Evolutionary conservation across 305 asterid species (phyloP).

Genomic region (Rubia peregrina): DNA sequence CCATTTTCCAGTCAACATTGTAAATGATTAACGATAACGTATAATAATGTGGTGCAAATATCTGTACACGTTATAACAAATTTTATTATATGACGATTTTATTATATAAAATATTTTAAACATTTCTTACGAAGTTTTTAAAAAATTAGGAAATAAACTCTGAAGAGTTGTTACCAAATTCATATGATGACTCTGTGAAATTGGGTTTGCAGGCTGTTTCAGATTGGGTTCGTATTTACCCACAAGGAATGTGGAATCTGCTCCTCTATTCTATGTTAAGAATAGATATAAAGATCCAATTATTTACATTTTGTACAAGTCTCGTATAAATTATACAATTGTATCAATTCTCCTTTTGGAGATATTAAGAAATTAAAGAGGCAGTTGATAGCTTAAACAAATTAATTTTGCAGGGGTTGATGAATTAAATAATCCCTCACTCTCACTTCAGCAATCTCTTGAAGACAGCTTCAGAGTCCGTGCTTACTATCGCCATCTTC

Average conservation of each 20-base stretch:
- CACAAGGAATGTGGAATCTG: constrained; percentile 12
- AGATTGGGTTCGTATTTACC: constrained; percentile 18
- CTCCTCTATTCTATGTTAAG: constrained; percentile 15
- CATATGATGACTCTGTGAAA: too few relatives aligned
- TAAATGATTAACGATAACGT: too few relatives aligned
- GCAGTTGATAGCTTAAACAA: not conserved
- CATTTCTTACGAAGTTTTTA: too few relatives aligned
- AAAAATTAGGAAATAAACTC: too few relatives aligned
- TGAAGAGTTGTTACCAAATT: too few relatives aligned
- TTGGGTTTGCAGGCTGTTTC: constrained; percentile 6
- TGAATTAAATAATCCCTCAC: constrained; percentile 10
- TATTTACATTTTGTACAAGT: constrained; percentile 17
- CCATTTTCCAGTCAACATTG: too few relatives aligned
- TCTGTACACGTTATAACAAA: too few relatives aligned
- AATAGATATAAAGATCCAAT: constrained; percentile 11
- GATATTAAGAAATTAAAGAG: not conserved
- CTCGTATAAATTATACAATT: not conserved
- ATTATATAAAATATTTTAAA: too few relatives aligned
- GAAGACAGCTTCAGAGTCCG: constrained; percentile 13
- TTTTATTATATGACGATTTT: too few relatives aligned
- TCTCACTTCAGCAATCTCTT: constrained; percentile 9
- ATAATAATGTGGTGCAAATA: too few relatives aligned
- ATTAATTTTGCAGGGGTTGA: constrained; percentile 11
- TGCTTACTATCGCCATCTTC: constrained; percentile 11
- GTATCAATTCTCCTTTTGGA: not conserved